A percentile compares a stretch with the other conserved stretches of the same genome.
Conservation (phyloP, 768 basidiomycete genomes). For the Leccinum ochraceum region DNA sequence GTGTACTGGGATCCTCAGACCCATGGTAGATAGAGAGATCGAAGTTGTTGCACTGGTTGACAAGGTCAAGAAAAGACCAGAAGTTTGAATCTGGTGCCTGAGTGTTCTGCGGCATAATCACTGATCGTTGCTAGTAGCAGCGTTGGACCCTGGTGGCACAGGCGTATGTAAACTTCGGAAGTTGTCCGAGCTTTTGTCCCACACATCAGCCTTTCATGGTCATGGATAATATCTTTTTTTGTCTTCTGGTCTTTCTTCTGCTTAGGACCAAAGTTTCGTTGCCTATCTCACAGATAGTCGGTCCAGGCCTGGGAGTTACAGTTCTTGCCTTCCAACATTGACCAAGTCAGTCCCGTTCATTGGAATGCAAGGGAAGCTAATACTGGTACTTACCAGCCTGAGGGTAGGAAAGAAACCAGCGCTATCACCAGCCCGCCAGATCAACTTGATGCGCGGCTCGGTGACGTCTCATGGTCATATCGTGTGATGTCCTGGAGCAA, state of each 20-base stretch:
- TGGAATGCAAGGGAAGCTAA: neutral
- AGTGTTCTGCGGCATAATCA: conserved; percentile 9
- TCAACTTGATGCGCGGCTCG: neutral
- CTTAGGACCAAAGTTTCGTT: neutral
- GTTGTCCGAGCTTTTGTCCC: neutral
- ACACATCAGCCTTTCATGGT: neutral
- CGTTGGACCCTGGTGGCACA: neutral
- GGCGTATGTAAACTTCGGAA: neutral
- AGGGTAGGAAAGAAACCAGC: neutral
- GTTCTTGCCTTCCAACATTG: neutral
- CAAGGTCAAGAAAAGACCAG: conserved; percentile 58
- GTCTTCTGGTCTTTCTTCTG: no score
- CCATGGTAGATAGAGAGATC: conserved; percentile 36
- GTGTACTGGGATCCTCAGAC: conserved; percentile 25
- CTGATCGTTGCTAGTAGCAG: neutral
- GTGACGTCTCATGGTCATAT: neutral
- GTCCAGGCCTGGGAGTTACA: neutral
- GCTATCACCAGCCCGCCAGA: neutral
- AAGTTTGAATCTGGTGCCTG: neutral
- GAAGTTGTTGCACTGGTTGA: conserved; percentile 75
- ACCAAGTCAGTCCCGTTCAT: neutral
- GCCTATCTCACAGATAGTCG: neutral
- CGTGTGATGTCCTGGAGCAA: no score
- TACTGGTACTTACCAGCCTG: neutral
- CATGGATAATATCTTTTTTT: no score